Evolutionary conservation across 2,329 filamentous ascomycete species (phyloP).

Genomic region (Nakataea oryzae): DNA sequence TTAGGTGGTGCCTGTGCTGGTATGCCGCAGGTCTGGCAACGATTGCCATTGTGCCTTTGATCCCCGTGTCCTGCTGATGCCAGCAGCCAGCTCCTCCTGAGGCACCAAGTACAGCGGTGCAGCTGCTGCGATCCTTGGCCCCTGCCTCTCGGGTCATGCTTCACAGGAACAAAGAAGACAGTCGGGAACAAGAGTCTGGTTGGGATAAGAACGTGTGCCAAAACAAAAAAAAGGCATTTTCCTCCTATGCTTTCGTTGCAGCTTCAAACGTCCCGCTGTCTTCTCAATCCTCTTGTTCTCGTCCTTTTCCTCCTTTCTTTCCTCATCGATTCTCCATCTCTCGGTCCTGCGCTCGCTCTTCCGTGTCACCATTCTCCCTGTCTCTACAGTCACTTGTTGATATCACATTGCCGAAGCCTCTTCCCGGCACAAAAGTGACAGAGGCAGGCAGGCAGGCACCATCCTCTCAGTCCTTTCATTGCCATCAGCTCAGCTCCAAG

Average conservation of each 20-base stretch:
- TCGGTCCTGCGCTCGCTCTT: not conserved
- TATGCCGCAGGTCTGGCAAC: not conserved
- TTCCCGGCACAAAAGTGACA: not conserved
- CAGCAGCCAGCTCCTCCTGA: not conserved
- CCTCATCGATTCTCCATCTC: not conserved
- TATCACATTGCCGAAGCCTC: not conserved
- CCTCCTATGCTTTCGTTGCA: not conserved
- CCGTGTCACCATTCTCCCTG: not conserved
- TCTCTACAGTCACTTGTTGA: not conserved
- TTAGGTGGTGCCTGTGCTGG: not conserved
- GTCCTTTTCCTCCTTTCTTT: not conserved
- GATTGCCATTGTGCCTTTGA: not conserved
- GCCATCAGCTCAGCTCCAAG: not conserved
- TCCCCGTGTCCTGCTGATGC: not conserved
- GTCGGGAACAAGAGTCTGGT: conserved; percentile 14
- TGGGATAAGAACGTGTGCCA: not conserved
- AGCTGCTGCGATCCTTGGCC: too few relatives aligned
- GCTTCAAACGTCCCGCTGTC: not conserved
- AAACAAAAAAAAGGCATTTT: not conserved
- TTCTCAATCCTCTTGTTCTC: conserved; percentile 2
- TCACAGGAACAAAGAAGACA: conserved; percentile 18
- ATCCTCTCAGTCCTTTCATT: not conserved
- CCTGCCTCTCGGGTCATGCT: not conserved
- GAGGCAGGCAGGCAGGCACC: not conserved
- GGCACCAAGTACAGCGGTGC: not conserved